Evolutionary conservation across 2,329 filamentous ascomycete species (phyloP).

Genomic region (Botrytis cinerea): DNA sequence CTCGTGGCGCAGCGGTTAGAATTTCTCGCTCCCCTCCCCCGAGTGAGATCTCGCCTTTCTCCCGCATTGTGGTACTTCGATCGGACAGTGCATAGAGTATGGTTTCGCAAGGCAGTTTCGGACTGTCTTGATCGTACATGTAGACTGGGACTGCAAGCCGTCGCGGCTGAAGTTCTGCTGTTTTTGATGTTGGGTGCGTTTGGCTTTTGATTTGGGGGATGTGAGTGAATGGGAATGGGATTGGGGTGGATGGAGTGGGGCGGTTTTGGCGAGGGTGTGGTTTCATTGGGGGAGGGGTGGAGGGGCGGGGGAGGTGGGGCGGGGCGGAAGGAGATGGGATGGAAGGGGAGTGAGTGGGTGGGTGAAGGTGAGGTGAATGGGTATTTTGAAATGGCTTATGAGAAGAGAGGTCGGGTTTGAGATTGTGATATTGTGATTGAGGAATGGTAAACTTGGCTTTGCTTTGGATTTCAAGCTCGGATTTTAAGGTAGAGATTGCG

Average conservation of each 20-base stretch:
- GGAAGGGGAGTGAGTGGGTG: background rate
- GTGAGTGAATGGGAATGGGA: background rate
- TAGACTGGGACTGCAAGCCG: background rate
- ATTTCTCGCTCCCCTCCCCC: background rate
- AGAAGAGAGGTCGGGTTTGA: background rate
- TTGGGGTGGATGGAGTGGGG: background rate
- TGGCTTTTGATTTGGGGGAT: too few relatives aligned
- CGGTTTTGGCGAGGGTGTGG: background rate
- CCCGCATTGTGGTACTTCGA: background rate
- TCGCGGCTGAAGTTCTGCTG: background rate
- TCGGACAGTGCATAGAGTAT: background rate
- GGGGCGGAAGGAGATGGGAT: background rate
- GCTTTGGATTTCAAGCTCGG: background rate
- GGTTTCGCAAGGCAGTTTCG: background rate
- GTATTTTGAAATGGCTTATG: background rate
- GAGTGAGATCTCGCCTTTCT: background rate
- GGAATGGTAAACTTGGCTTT: background rate
- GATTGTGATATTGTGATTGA: background rate
- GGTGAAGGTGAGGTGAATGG: background rate
- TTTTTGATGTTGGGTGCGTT: background rate
- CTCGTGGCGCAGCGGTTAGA: background rate
- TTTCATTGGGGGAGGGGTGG: background rate
- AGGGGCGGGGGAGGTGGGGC: too few relatives aligned
- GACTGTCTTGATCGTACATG: background rate
- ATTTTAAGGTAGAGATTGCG: background rate